phyloP scores from a whole-genome alignment of 768 basidiomycete genomes.

The Suillus lakei region DNA sequence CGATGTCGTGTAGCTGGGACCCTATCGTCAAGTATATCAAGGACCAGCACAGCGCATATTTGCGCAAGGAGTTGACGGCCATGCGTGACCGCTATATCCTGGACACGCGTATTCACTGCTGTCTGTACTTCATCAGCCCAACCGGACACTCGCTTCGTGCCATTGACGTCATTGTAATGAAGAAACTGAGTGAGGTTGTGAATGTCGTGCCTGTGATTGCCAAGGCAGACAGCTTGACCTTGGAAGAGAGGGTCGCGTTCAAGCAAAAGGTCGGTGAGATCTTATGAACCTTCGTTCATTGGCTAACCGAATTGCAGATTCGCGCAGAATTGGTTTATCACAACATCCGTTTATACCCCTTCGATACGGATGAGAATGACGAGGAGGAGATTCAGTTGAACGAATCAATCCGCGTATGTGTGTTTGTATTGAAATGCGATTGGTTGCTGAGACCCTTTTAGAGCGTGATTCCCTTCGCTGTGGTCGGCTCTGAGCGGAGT shows the following conservation, averaged over 20 bases:
- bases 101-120: slow-evolving; percentile 98
- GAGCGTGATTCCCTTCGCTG: slow-evolving; percentile 95
- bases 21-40: slow-evolving; percentile 99
- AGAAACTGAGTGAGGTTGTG: slow-evolving; percentile 98
- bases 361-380: slow-evolving; percentile 95
- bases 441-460: slow-evolving; percentile 34
- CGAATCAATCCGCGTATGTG: slow-evolving; percentile 82
- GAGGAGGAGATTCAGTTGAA: slow-evolving; percentile 92
- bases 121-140: slow-evolving; percentile 97
- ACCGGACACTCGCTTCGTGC: slow-evolving; percentile 97
- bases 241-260: slow-evolving; percentile 92
- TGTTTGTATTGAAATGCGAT: background rate
- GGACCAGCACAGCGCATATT: slow-evolving; percentile 98
- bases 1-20: slow-evolving; percentile 77
- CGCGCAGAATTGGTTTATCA: slow-evolving; percentile 90
- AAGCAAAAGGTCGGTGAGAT: slow-evolving; percentile 75
- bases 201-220: slow-evolving; percentile 99
- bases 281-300: background rate
- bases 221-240: slow-evolving; percentile 92
- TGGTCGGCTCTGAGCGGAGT: slow-evolving; percentile 95
- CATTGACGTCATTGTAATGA: slow-evolving; percentile 98
- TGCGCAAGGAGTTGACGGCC: slow-evolving; percentile 98
- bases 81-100: slow-evolving; percentile 98
- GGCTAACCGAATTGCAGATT: slow-evolving; percentile 59
- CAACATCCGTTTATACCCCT: slow-evolving; percentile 95